These are phyloP conservation scores for Heterobasidion annosum DNA, from an alignment of 1,284 basidiomycete species.

Conservation along the genomic window DNA sequence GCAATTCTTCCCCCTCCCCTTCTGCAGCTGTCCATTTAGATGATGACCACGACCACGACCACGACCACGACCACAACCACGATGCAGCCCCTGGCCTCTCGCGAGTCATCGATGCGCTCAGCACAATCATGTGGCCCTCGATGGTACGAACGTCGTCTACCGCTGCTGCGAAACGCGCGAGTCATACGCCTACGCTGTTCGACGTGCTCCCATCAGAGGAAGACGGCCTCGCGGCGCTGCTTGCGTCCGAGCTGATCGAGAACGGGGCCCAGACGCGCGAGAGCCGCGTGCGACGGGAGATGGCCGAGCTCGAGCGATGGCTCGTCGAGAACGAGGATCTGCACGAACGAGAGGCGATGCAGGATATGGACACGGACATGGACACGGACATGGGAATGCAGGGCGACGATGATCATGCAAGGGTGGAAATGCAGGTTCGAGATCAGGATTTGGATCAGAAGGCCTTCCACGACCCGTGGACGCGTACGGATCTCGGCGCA, in stretches of 20 bases:
- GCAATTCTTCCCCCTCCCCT: not conserved
- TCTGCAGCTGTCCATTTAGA: too few species aligned
- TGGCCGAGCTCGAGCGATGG: conserved; percentile 55
- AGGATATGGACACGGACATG: conserved; percentile 10
- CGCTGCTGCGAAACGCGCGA: conserved; percentile 19
- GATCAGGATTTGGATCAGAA: not conserved
- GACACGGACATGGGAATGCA: not conserved
- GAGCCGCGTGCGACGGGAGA: conserved; percentile 35
- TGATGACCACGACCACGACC: conserved; percentile 1
- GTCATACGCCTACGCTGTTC: conserved; percentile 10
- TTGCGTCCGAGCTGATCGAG: conserved; percentile 12
- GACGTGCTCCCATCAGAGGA: conserved; percentile 6
- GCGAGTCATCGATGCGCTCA: conserved; percentile 66
- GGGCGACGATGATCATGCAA: not conserved
- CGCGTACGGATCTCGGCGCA: not conserved
- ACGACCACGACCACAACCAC: not conserved
- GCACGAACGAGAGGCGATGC: conserved; percentile 11
- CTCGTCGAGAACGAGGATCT: conserved; percentile 37
- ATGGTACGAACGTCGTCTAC: conserved; percentile 35
- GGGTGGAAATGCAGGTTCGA: not conserved
- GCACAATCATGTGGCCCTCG: conserved; percentile 81
- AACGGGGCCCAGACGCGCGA: conserved; percentile 12
- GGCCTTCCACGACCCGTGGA: conserved; percentile 5
- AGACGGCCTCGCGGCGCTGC: conserved; percentile 18
- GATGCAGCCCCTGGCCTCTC: conserved; percentile 41